phyloP scores from a whole-genome alignment of 176 grass and related monocot species.

The Puya raimondii region DNA sequence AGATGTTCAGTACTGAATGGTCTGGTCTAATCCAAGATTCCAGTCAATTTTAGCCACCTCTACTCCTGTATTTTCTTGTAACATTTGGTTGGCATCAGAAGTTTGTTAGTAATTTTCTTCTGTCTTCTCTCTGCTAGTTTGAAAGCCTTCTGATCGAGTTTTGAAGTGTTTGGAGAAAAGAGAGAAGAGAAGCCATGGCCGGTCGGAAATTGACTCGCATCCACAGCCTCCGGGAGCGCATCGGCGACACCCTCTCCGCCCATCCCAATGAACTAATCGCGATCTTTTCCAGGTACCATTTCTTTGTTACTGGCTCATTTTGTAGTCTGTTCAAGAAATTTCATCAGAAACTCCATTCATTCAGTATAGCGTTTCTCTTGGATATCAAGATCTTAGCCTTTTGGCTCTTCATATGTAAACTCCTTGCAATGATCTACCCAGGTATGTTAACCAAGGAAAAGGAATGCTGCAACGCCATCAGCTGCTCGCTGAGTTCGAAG shows the following conservation, averaged over 20 bases:
- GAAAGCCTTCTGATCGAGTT: background rate
- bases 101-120: background rate
- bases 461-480: slow-evolving; percentile 95
- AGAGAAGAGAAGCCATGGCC: slow-evolving; percentile 43
- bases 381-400: background rate
- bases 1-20: background rate
- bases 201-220: slow-evolving; percentile 59
- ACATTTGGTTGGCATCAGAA: background rate
- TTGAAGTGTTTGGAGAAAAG: background rate
- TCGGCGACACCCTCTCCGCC: slow-evolving; percentile 64
- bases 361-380: background rate
- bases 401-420: background rate
- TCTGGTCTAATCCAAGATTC: background rate
- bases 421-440: background rate
- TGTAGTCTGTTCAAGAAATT: slow-evolving; percentile 11
- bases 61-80: background rate
- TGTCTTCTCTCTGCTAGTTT: background rate
- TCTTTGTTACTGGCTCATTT: slow-evolving; percentile 1
- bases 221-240: slow-evolving; percentile 70
- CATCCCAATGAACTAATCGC: slow-evolving; percentile 94
- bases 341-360: background rate
- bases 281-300: slow-evolving; percentile 65
- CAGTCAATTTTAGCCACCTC: background rate
- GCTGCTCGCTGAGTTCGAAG: slow-evolving; percentile 75
- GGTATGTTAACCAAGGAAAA: slow-evolving; percentile 88